Percentiles rank a stretch among this genome's conserved stretches.
phyloP scores from a whole-genome alignment of 345 rosid species.

The Eucalyptus caleyi region DNA sequence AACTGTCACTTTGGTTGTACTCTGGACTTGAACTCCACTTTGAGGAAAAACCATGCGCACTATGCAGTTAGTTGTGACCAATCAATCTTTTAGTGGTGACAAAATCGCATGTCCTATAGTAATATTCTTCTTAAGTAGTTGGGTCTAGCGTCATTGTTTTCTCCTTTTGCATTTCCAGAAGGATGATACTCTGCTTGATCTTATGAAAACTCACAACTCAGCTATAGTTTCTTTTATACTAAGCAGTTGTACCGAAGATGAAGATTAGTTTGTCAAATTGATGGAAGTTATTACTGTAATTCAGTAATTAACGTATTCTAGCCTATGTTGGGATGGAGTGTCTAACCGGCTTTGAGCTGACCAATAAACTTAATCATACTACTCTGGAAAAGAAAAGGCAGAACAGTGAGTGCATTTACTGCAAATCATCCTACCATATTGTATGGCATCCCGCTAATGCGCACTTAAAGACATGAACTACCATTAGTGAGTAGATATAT shows the following conservation, averaged over 20 bases:
- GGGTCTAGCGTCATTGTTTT: accelerated
- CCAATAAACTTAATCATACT: too few species aligned
- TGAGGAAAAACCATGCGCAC: background rate
- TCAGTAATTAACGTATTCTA: too few species aligned
- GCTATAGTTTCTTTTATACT: background rate
- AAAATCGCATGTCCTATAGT: accelerated
- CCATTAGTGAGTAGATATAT: background rate
- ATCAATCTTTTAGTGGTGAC: background rate
- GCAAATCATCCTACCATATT: too few species aligned
- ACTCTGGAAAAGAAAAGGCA: too few species aligned
- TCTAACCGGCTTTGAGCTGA: too few species aligned
- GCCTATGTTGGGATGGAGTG: too few species aligned
- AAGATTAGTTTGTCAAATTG: background rate
- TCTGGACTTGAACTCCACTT: background rate
- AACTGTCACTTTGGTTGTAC: background rate
- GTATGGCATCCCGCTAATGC: background rate
- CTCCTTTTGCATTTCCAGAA: background rate
- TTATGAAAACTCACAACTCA: background rate
- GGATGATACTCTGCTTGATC: background rate
- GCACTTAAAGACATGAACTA: background rate
- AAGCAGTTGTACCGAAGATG: background rate
- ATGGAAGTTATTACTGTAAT: too few species aligned
- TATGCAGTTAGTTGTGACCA: background rate
- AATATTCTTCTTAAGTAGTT: background rate
- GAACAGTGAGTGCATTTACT: too few species aligned